A percentile compares a stretch with the other conserved stretches of the same genome.
These are phyloP conservation scores for Arbutus unedo DNA, from an alignment of 148 eudicot genomes.

Conservation along the genomic window DNA sequence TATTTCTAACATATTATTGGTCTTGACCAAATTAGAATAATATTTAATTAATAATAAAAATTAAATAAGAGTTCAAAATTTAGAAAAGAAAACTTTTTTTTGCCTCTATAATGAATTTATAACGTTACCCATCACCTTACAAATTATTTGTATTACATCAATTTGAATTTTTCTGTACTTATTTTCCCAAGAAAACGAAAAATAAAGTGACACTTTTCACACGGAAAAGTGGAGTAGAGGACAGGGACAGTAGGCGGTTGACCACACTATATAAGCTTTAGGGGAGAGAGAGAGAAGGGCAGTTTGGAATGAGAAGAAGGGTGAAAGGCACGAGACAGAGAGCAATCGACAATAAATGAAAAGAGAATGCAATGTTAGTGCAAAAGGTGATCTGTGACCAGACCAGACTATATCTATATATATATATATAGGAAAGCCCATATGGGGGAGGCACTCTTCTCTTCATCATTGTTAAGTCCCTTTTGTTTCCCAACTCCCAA, in stretches of 20 bases:
- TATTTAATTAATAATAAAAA: too few relatives aligned
- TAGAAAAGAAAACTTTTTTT: too few relatives aligned
- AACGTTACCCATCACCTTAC: too few relatives aligned
- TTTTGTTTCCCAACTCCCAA: constrained; percentile 4
- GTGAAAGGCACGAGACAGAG: constrained; percentile 11
- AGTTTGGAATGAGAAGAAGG: constrained; percentile 10
- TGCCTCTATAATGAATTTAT: too few relatives aligned
- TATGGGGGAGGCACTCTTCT: background rate
- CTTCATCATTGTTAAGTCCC: background rate
- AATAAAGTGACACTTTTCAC: too few relatives aligned
- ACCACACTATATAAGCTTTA: background rate
- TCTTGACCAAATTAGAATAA: too few relatives aligned
- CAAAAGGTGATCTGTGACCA: background rate
- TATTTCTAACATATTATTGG: too few relatives aligned
- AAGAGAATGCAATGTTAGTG: constrained; percentile 5
- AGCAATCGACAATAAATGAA: background rate
- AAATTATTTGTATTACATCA: too few relatives aligned
- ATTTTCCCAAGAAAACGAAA: too few relatives aligned
- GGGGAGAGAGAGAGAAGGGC: background rate
- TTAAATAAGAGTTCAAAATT: too few relatives aligned
- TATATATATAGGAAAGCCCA: too few relatives aligned
- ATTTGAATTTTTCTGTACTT: too few relatives aligned
- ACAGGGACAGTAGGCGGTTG: background rate
- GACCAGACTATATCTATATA: background rate
- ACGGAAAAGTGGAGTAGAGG: background rate